Evolutionary conservation across 2,329 filamentous ascomycete genomes (phyloP).

Genomic region (Sporothrix globosa): DNA sequence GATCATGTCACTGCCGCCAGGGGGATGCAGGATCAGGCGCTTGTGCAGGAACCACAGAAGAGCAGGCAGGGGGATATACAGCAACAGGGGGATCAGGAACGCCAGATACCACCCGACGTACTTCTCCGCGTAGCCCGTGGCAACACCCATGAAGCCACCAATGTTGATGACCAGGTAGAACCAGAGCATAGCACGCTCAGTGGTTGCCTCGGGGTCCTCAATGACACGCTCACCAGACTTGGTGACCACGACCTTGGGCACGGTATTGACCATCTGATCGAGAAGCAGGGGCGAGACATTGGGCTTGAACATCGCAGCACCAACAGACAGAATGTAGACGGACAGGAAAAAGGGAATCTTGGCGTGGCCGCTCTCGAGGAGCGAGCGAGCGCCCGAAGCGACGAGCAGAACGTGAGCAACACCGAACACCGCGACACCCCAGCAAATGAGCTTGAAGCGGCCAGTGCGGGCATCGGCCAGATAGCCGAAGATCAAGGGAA

Average conservation of each 20-base stretch:
- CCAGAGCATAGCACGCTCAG: slow-evolving; percentile 70
- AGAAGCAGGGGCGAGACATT: slow-evolving; percentile 75
- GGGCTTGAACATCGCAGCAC: slow-evolving; percentile 80
- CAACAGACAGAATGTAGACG: slow-evolving; percentile 58
- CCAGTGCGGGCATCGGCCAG: slow-evolving; percentile 70
- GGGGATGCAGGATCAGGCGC: slow-evolving; percentile 50
- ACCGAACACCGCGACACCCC: slow-evolving; percentile 68
- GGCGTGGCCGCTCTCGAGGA: slow-evolving; percentile 50
- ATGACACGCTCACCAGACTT: slow-evolving; percentile 67
- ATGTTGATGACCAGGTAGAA: slow-evolving; percentile 69
- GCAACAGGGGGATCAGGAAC: slow-evolving; percentile 61
- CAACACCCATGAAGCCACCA: slow-evolving; percentile 65
- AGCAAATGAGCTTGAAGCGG: slow-evolving; percentile 72
- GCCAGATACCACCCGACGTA: slow-evolving; percentile 71
- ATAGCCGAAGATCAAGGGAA: slow-evolving; percentile 60
- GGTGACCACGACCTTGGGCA: slow-evolving; percentile 59
- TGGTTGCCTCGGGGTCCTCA: slow-evolving; percentile 69
- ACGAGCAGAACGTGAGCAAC: slow-evolving; percentile 71
- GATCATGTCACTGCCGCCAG: slow-evolving; percentile 51
- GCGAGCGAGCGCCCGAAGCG: slow-evolving; percentile 55
- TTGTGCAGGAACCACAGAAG: slow-evolving; percentile 50
- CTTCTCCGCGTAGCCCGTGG: slow-evolving; percentile 73
- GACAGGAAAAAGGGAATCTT: slow-evolving; percentile 65
- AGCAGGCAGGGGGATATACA: slow-evolving; percentile 49
- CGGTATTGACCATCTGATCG: slow-evolving; percentile 67